These are phyloP conservation scores for Nemania bipapillata DNA, from an alignment of 2,329 filamentous ascomycete species.

Conservation along the genomic window DNA sequence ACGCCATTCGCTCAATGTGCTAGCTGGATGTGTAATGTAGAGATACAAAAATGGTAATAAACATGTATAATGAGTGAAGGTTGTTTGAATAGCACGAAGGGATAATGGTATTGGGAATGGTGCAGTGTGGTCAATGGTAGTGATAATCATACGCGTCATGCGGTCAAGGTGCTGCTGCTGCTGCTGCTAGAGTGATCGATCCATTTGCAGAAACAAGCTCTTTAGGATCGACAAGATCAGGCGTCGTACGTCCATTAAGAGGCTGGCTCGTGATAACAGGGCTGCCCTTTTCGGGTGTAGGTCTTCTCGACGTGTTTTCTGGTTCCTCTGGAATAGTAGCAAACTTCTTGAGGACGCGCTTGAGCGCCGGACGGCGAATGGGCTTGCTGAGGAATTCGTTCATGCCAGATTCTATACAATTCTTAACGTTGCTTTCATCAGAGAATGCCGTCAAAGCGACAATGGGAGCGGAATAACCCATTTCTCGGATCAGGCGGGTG, in stretches of 20 bases:
- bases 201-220: constrained; percentile 33
- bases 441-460: constrained; percentile 91
- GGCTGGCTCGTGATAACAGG: constrained; percentile 26
- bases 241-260: constrained; percentile 30
- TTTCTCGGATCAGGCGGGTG: constrained; percentile 83
- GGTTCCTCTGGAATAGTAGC: constrained; percentile 81
- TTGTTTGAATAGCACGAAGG: neutral
- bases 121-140: neutral
- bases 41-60: constrained; percentile 25
- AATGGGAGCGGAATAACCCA: constrained; percentile 88
- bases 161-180: constrained; percentile 10
- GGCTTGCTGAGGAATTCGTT: constrained; percentile 83
- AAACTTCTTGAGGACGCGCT: constrained; percentile 86
- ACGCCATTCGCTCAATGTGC: constrained; percentile 26
- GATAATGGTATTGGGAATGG: constrained; percentile 1
- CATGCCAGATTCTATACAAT: constrained; percentile 90
- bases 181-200: constrained; percentile 7
- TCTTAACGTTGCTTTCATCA: constrained; percentile 87
- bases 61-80: neutral
- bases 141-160: neutral
- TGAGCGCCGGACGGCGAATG: constrained; percentile 84
- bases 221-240: constrained; percentile 22
- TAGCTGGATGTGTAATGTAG: constrained; percentile 9
- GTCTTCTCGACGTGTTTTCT: constrained; percentile 54
- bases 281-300: constrained; percentile 41